phyloP scores from a whole-genome alignment of 2,329 filamentous ascomycete species.

The Aspergillus fischeri region DNA sequence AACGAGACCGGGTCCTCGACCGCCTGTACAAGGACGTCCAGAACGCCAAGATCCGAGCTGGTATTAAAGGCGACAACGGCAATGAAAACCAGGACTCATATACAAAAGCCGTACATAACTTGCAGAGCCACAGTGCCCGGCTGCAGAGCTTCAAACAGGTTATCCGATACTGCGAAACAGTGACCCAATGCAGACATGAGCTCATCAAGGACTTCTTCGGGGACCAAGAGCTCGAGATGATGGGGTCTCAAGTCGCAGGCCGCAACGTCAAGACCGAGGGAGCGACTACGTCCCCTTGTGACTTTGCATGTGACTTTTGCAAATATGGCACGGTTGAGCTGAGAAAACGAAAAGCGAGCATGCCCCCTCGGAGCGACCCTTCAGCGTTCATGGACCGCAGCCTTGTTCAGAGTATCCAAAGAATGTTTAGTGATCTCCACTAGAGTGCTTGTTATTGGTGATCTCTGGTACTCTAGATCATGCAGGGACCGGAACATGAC shows the following conservation, averaged over 20 bases:
- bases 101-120: constrained; percentile 33
- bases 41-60: constrained; percentile 30
- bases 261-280: constrained; percentile 1
- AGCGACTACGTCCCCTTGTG: constrained; percentile 50
- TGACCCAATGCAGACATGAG: constrained; percentile 67
- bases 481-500: neutral
- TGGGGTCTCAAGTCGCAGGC: constrained; percentile 23
- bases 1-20: constrained; percentile 67
- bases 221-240: constrained; percentile 46
- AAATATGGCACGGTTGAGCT: constrained; percentile 60
- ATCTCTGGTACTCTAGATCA: neutral
- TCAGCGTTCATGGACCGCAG: constrained; percentile 10
- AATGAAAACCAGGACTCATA: neutral
- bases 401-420: constrained; percentile 11
- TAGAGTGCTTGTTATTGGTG: neutral
- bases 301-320: constrained; percentile 75
- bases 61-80: constrained; percentile 39
- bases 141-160: constrained; percentile 64
- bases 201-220: constrained; percentile 75
- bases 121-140: constrained; percentile 41
- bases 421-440: constrained; percentile 13
- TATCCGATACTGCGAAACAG: constrained; percentile 77
- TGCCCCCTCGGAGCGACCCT: constrained; percentile 18
- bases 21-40: constrained; percentile 46
- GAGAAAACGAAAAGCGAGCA: constrained; percentile 50